Conservation (phyloP, 768 basidiomycete species). For the Psilocybe sp. region DNA sequence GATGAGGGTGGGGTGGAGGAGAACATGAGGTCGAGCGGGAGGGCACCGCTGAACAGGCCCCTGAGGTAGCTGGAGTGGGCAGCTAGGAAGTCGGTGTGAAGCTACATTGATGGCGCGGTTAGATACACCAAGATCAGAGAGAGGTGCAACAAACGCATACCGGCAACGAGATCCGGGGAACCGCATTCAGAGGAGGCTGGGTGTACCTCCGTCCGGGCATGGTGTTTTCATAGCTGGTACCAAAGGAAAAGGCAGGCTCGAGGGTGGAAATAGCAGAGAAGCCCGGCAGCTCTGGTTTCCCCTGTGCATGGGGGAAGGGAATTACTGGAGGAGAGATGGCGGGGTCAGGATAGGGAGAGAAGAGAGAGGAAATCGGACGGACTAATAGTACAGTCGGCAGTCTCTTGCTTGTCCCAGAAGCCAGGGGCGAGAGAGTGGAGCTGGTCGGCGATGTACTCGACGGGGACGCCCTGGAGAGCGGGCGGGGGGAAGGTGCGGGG, state of each 20-base stretch:
- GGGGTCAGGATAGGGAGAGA: conserved; percentile 1
- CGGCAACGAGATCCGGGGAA: conserved; percentile 59
- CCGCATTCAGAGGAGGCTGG: conserved; percentile 46
- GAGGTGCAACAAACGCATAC: conserved; percentile 35
- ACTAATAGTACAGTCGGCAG: conserved; percentile 80
- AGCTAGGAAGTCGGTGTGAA: conserved; percentile 81
- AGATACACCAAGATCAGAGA: background rate
- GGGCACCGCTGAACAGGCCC: conserved; percentile 66
- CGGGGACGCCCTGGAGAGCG: conserved; percentile 59
- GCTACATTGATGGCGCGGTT: conserved; percentile 34
- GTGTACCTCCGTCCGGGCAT: conserved; percentile 47
- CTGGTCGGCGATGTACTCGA: conserved; percentile 71
- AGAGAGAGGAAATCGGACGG: conserved; percentile 16
- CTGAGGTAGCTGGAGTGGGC: conserved; percentile 76
- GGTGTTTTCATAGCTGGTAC: conserved; percentile 37
- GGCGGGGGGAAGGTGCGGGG: conserved; percentile 65
- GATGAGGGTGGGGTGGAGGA: conserved; percentile 27
- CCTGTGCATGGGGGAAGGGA: conserved; percentile 43
- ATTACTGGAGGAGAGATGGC: conserved; percentile 35
- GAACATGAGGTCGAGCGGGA: conserved; percentile 56
- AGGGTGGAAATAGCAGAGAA: conserved; percentile 25
- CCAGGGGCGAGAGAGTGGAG: conserved; percentile 62
- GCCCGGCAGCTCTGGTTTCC: conserved; percentile 29
- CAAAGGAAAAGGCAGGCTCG: conserved; percentile 26
- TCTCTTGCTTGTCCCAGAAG: conserved; percentile 76